phyloP scores from a whole-genome alignment of 768 basidiomycete genomes.

The Tulasnella sp. region DNA sequence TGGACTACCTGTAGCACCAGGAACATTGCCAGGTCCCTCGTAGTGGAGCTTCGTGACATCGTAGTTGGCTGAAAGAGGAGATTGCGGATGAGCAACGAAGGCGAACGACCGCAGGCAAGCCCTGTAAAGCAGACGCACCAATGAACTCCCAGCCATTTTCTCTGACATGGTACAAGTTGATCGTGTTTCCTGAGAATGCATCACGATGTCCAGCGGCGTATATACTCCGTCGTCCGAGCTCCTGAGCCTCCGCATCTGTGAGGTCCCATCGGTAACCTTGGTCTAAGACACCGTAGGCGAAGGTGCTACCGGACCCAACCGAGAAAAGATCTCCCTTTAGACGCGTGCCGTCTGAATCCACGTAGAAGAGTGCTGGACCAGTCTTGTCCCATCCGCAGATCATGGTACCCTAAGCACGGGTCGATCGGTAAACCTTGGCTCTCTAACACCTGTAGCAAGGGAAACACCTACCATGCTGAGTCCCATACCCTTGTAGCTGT shows the following conservation, averaged over 20 bases:
- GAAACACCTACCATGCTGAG: conserved; percentile 80
- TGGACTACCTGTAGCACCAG: conserved; percentile 59
- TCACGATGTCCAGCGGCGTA: conserved; percentile 97
- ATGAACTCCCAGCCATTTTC: conserved; percentile 96
- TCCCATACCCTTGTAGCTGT: conserved; percentile 98
- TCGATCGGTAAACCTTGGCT: not conserved
- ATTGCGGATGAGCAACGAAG: conserved; percentile 28
- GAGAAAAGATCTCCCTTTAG: conserved; percentile 97
- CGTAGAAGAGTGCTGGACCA: conserved; percentile 92
- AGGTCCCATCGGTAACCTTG: conserved; percentile 94
- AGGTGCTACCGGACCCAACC: conserved; percentile 96
- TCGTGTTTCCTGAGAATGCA: conserved; percentile 92
- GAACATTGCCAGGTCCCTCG: conserved; percentile 71
- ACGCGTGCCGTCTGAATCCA: conserved; percentile 94
- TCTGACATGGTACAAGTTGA: conserved; percentile 94
- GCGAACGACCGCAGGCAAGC: conserved; percentile 20
- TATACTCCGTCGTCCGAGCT: conserved; percentile 88
- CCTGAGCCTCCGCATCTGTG: conserved; percentile 88
- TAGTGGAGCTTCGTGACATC: conserved; percentile 89
- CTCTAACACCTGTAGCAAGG: not conserved
- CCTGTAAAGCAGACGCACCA: conserved; percentile 50
- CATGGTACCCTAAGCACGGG: conserved; percentile 82
- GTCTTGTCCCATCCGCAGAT: conserved; percentile 99
- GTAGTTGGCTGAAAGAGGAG: conserved; percentile 68
- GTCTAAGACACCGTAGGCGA: conserved; percentile 94